A percentile compares a stretch with the other conserved stretches of the same genome.
phyloP scores from a whole-genome alignment of 2,329 filamentous ascomycete genomes.

The Colletotrichum theobromicola region DNA sequence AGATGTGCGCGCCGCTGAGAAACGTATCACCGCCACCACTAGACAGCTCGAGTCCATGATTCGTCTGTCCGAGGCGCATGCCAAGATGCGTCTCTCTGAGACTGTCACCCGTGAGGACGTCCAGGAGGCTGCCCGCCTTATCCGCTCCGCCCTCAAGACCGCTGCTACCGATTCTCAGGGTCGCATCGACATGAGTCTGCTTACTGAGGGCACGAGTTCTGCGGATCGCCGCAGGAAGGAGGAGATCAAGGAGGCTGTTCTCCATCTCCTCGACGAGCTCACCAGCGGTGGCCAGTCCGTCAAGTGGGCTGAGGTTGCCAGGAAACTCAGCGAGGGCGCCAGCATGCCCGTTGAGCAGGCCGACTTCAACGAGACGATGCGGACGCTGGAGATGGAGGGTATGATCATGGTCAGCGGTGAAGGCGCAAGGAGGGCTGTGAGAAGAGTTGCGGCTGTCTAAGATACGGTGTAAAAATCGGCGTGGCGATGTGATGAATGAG shows the following conservation, averaged over 20 bases:
- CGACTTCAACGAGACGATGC: constrained; percentile 85
- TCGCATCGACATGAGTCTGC: constrained; percentile 93
- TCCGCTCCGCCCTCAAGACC: constrained; percentile 93
- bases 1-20: constrained; percentile 85
- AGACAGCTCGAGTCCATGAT: constrained; percentile 99
- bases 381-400: constrained; percentile 84
- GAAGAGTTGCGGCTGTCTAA: constrained; percentile 68
- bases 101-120: constrained; percentile 85
- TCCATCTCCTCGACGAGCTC: constrained; percentile 81
- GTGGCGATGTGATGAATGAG: not conserved
- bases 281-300: constrained; percentile 71
- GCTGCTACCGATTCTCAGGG: constrained; percentile 94
- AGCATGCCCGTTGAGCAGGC: constrained; percentile 74
- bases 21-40: constrained; percentile 96
- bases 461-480: constrained; percentile 12
- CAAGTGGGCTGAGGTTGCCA: constrained; percentile 79
- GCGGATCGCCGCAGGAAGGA: constrained; percentile 83
- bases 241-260: constrained; percentile 82
- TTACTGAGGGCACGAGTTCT: constrained; percentile 92
- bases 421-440: constrained; percentile 80
- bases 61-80: constrained; percentile 92
- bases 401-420: constrained; percentile 82
- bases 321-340: constrained; percentile 73
- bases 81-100: constrained; percentile 88
- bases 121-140: constrained; percentile 87